These are phyloP conservation scores for Cystofilobasidium macerans DNA, from an alignment of 768 basidiomycete genomes.

Conservation along the genomic window DNA sequence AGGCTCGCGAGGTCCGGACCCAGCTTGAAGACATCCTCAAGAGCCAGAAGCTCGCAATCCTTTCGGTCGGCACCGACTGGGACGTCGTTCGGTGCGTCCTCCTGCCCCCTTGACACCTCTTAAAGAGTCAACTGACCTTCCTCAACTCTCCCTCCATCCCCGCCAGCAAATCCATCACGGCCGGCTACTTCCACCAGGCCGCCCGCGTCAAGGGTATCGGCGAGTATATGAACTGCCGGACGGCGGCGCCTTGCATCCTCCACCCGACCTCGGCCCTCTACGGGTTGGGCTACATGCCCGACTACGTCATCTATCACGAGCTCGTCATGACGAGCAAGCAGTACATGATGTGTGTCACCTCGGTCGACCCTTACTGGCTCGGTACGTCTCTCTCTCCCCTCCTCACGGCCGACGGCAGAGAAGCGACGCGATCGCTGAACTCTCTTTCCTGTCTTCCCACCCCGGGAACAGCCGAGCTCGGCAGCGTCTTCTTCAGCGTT, in stretches of 20 bases:
- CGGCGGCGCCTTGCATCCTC: conserved; percentile 79
- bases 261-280: conserved; percentile 96
- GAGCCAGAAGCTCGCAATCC: conserved; percentile 88
- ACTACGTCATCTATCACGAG: conserved; percentile 95
- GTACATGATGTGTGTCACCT: conserved; percentile 99
- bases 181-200: conserved; percentile 98
- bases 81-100: conserved; percentile 59
- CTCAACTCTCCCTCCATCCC: too few relatives aligned
- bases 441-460: not conserved
- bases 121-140: not conserved
- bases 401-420: conserved; percentile 5
- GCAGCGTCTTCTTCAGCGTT: conserved; percentile 93
- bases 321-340: conserved; percentile 36
- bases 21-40: conserved; percentile 99
- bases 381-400: conserved; percentile 45
- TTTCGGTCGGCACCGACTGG: conserved; percentile 88
- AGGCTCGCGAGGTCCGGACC: conserved; percentile 84
- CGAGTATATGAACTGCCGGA: conserved; percentile 94
- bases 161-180: conserved; percentile 92
- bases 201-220: conserved; percentile 97
- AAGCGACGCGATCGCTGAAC: conserved; percentile 1
- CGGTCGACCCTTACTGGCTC: conserved; percentile 94
- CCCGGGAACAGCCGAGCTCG: conserved; percentile 61
- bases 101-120: not conserved
- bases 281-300: conserved; percentile 90